Percentiles rank a stretch among this genome's conserved stretches.
Evolutionary conservation across 2,329 filamentous ascomycete species (phyloP).

Genomic region (Bipolaris gigantea): DNA sequence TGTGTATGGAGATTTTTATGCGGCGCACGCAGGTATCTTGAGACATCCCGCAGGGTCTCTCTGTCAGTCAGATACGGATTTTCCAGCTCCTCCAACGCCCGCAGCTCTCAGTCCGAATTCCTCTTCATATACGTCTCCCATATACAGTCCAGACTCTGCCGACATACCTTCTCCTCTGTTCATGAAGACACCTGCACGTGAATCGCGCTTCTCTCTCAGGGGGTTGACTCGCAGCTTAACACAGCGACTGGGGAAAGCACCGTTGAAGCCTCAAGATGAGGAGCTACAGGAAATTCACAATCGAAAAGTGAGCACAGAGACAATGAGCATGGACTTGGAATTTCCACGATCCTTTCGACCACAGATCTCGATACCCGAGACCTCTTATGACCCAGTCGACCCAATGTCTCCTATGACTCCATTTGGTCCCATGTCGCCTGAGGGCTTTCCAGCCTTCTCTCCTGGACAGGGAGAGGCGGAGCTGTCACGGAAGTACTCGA

Average conservation of each 20-base stretch:
- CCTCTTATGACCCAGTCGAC: slow-evolving; percentile 23
- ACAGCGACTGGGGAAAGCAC: slow-evolving; percentile 25
- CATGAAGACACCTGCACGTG: slow-evolving; percentile 20
- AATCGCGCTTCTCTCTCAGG: slow-evolving; percentile 38
- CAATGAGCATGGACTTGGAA: slow-evolving; percentile 16
- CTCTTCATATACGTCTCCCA: slow-evolving; percentile 31
- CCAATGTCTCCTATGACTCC: slow-evolving; percentile 25
- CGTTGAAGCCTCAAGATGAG: slow-evolving; percentile 17
- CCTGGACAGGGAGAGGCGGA: slow-evolving; percentile 14
- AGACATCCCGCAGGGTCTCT: slow-evolving; percentile 23
- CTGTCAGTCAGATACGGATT: slow-evolving; percentile 14
- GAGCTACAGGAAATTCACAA: slow-evolving; percentile 30
- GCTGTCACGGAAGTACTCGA: not conserved
- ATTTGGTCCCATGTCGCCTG: slow-evolving; percentile 10
- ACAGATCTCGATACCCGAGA: slow-evolving; percentile 20
- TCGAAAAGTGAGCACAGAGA: slow-evolving; percentile 12
- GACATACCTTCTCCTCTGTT: slow-evolving; percentile 25
- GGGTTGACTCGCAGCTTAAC: slow-evolving; percentile 36
- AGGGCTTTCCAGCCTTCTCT: slow-evolving; percentile 9
- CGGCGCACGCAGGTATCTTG: slow-evolving; percentile 37
- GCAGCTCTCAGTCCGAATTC: slow-evolving; percentile 33
- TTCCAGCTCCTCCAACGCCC: slow-evolving; percentile 32
- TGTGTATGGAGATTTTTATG: slow-evolving; percentile 34
- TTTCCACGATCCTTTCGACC: slow-evolving; percentile 27
- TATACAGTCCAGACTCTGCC: slow-evolving; percentile 29